Base-by-base conservation (phyloP, 2,329 filamentous ascomycete species). In the Aspergillus piperis region DNA sequence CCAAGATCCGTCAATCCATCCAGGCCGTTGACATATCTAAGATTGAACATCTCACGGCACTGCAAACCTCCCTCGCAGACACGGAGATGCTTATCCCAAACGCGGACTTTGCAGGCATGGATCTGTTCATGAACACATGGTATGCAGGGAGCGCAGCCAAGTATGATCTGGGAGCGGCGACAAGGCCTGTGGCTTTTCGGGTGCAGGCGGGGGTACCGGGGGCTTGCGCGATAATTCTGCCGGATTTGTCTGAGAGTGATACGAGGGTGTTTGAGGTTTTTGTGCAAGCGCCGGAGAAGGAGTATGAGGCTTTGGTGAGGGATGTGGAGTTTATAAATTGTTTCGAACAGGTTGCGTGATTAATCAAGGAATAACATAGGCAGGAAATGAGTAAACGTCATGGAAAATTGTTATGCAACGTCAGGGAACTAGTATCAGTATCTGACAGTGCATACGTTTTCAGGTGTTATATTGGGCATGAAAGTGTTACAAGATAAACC, bases 51-150 rank as follows among this genome's bases (percentile, higher is more conserved):
- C 57, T 67, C 57, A 62, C 64, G 6, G 50, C 60, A 0, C 61
- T 70, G 30, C 39, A 61, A 5, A 54, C 48, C 50, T 66, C 64
- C 2, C 61, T 70, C 19, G 41, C 61, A 11, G 62, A 57, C 1
- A 60, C 57, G 2, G 61, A 69, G 41, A 65, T 27, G 8, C 23
- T 68, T 21, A 59, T 39, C n/a, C 53, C 54, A 4, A 54, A 56
- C 23, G 62, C 59, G 10, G 64, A 70, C 27, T 68, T 68, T 25
- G 39, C 44, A 8, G 56, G 63, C 21, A 66, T 68, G 66, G 67
- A 70, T 25, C 11, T 70, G 5, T 58, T 70, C 19, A 65, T 69
- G 61, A 70, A 67, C 41, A 66, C 60, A 17, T 70, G 68, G 68
- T 63, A 63, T 36, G 57, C 65, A 5, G 65, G 65, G 6, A 64